A percentile compares a stretch with the other conserved stretches of the same genome.
These are phyloP conservation scores for Penicillium malachiteum DNA, from an alignment of 495 filamentous ascomycete genomes.

Conservation along the genomic window DNA sequence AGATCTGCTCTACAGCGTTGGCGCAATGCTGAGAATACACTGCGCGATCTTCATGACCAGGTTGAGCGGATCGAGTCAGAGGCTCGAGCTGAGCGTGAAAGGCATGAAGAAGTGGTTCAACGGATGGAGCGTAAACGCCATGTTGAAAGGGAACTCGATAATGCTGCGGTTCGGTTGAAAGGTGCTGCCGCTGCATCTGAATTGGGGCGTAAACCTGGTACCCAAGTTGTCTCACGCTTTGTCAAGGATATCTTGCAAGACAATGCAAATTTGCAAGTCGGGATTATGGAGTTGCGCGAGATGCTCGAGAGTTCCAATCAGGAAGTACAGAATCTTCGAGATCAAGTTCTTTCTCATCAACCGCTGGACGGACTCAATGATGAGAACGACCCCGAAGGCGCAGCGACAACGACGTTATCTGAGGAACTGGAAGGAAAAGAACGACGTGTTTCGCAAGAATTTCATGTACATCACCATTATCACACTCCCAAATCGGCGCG, in stretches of 20 bases:
- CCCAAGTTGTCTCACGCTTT: constrained; percentile 81
- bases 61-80: constrained; percentile 87
- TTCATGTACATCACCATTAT: constrained; percentile 93
- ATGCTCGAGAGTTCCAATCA: constrained; percentile 92
- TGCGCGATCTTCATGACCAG: constrained; percentile 76
- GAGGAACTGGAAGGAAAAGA: constrained; percentile 65
- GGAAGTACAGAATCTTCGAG: constrained; percentile 81
- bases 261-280: constrained; percentile 88
- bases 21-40: constrained; percentile 73
- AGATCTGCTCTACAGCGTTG: constrained; percentile 75
- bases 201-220: constrained; percentile 53
- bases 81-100: constrained; percentile 74
- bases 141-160: constrained; percentile 74
- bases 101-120: constrained; percentile 75
- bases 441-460: constrained; percentile 60
- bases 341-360: constrained; percentile 80
- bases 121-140: constrained; percentile 74
- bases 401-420: constrained; percentile 51
- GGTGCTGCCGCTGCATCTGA: constrained; percentile 69
- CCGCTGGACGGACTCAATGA: constrained; percentile 50
- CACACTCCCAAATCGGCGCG: constrained; percentile 58
- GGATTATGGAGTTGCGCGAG: constrained; percentile 85
- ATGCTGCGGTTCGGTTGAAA: constrained; percentile 73
- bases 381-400: constrained; percentile 19
- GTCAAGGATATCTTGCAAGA: constrained; percentile 94